Evolutionary conservation across 768 basidiomycete species (phyloP).

Genomic region (Paxillus involutus): DNA sequence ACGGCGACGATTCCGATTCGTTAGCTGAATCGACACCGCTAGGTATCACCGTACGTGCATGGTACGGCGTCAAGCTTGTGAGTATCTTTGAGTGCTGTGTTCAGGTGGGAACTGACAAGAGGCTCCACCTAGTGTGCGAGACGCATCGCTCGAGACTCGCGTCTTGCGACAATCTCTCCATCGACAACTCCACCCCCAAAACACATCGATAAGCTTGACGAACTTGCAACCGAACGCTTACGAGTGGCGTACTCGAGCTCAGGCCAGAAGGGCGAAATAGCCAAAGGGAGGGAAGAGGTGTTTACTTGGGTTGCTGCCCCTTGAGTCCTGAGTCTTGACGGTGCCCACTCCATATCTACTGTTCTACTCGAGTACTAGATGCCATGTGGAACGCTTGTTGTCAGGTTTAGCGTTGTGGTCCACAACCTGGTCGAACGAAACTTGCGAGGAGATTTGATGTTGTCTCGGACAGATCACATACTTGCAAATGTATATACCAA

Average conservation of each 20-base stretch:
- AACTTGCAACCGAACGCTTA: constrained; percentile 71
- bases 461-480: too few species aligned
- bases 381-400: too few species aligned
- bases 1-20: constrained; percentile 49
- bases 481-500: too few species aligned
- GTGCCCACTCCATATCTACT: too few species aligned
- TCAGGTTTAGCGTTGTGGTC: too few species aligned
- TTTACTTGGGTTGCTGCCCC: constrained; percentile 42
- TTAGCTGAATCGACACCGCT: constrained; percentile 50
- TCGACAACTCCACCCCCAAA: constrained; percentile 59
- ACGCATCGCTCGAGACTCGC: constrained; percentile 46
- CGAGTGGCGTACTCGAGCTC: constrained; percentile 59
- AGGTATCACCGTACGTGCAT: constrained; percentile 66
- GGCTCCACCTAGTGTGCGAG: constrained; percentile 52
- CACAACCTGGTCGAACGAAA: too few species aligned
- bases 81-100: constrained; percentile 21
- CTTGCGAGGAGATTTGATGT: too few species aligned
- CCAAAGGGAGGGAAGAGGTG: constrained; percentile 43
- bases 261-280: constrained; percentile 34
- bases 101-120: background rate
- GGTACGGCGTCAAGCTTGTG: constrained; percentile 84
- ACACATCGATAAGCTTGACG: constrained; percentile 58
- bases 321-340: background rate
- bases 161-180: constrained; percentile 42
- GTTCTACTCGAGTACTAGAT: too few species aligned